A percentile compares a stretch with the other conserved stretches of the same genome.
Evolutionary conservation across 2,329 filamentous ascomycete genomes (phyloP).

Genomic region (Chrysosporium keratinophilum): DNA sequence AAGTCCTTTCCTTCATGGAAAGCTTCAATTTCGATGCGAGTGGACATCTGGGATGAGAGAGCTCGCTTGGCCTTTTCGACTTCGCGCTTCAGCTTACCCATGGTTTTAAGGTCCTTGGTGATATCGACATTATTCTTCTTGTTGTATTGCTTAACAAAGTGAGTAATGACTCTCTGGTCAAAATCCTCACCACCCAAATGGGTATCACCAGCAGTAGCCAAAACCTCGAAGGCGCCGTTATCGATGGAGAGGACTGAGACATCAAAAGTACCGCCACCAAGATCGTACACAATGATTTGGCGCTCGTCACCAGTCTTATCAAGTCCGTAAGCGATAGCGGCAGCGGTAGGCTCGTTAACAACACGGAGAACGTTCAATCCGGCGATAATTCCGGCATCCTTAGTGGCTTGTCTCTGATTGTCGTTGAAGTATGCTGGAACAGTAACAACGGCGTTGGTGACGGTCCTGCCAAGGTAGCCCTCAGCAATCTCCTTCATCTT

Average conservation of each 20-base stretch:
- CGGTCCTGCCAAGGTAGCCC: slow-evolving; percentile 50
- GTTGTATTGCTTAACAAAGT: slow-evolving; percentile 97
- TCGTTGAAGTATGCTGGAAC: slow-evolving; percentile 98
- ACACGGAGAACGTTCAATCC: slow-evolving; percentile 92
- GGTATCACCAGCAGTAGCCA: slow-evolving; percentile 91
- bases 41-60: slow-evolving; percentile 86
- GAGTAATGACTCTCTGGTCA: slow-evolving; percentile 92
- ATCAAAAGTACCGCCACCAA: slow-evolving; percentile 91
- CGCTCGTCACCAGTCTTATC: slow-evolving; percentile 76
- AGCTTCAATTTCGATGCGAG: slow-evolving; percentile 90
- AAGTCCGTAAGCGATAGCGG: slow-evolving; percentile 87
- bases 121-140: slow-evolving; percentile 93
- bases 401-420: slow-evolving; percentile 92
- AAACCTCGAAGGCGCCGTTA: slow-evolving; percentile 84
- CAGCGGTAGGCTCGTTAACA: slow-evolving; percentile 92
- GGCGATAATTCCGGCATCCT: slow-evolving; percentile 85
- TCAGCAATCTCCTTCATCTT: slow-evolving; percentile 60
- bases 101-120: slow-evolving; percentile 89
- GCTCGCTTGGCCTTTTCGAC: slow-evolving; percentile 99
- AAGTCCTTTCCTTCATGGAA: slow-evolving; percentile 97
- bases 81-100: slow-evolving; percentile 99
- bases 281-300: slow-evolving; percentile 87
- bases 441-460: slow-evolving; percentile 65
- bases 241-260: slow-evolving; percentile 87
- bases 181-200: slow-evolving; percentile 98